Evolutionary conservation across 345 rosid species (phyloP).

Genomic region (Lepidium didymum): DNA sequence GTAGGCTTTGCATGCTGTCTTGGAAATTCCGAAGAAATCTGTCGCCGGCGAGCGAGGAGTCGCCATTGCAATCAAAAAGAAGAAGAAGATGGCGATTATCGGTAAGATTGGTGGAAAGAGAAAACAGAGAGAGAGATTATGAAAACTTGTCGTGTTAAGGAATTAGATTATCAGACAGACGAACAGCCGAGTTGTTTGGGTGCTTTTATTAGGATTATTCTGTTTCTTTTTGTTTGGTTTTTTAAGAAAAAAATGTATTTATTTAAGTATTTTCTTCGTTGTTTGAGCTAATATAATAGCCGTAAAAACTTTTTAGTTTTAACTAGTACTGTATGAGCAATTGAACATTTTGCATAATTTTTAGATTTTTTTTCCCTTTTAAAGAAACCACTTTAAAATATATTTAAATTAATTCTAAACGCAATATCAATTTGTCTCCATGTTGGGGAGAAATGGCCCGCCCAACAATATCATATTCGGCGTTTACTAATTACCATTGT

Average conservation of each 20-base stretch:
- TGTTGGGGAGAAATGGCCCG: too few species aligned
- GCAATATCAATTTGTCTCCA: too few species aligned
- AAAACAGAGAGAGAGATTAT: not conserved
- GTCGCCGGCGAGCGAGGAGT: slow-evolving; percentile 32
- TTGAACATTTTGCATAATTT: too few species aligned
- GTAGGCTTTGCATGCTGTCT: slow-evolving; percentile 48
- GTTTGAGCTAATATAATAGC: not conserved
- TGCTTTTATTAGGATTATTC: slow-evolving; percentile 25
- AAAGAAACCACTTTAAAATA: too few species aligned
- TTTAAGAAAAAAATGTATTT: not conserved
- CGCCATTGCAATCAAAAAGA: slow-evolving; percentile 29
- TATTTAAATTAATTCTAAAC: too few species aligned
- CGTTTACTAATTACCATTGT: too few species aligned
- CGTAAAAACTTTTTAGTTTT: not conserved
- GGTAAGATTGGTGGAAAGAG: not conserved
- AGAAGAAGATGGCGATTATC: slow-evolving; percentile 3
- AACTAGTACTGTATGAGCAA: too few species aligned
- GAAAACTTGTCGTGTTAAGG: slow-evolving; percentile 8
- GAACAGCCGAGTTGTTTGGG: slow-evolving; percentile 25
- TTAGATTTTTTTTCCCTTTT: too few species aligned
- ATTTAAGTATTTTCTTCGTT: not conserved
- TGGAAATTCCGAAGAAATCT: slow-evolving; percentile 38
- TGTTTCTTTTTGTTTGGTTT: not conserved
- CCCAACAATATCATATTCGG: too few species aligned
- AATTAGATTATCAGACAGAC: slow-evolving; percentile 12